Evolutionary conservation across 2,329 filamentous ascomycete genomes (phyloP), one percentile per base, ranked within the genome.

Genomic region (Penicillium corylophilum): DNA sequence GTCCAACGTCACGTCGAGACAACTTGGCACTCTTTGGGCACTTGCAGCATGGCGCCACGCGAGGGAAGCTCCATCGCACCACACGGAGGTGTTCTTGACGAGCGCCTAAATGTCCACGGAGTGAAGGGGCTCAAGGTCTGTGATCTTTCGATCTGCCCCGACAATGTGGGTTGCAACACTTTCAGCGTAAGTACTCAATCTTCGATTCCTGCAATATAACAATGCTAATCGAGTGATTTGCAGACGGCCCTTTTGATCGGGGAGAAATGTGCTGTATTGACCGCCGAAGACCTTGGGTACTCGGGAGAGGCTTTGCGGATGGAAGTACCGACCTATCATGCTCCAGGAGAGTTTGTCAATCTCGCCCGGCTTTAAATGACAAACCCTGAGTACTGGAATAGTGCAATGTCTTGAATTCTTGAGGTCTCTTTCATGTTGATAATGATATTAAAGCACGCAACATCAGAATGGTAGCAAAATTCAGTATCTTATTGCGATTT

Each of bases 11-110:
- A 90, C 66, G 85, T 88, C 44, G 87, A 90, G 73, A 89, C 85
- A 44, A 90, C 87, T 33, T 89, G 87, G 86, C 86, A 89, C 75
- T 72, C 74, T 16, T 75, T 83, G 6, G 79, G 81, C 35, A 90
- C 87, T 1, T 90, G 87, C 74, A 88, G 84, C 46, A 91, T 91
- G 86, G 87, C 86, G 0, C 88, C 88, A 4, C 80, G 74, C 54
- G 82, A 90, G 64, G 88, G 89, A 53, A 92, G 90, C 76, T 85
- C 82, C 63, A 89, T 92, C 64, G 87, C 91, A 69, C 89, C 88
- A 75, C 86, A 90, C 64, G 68, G 68, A 13, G 88, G 88, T 53
- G 88, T 91, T 0, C 73, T 91, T 33, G 88, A 91, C 65, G 86
- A 89, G 71, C 82, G 87, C 53, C 79, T 91, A 50, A 90, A 90